Conservation (phyloP, 2,329 filamentous ascomycete genomes). For the Macrophomina pseudophaseolina region DNA sequence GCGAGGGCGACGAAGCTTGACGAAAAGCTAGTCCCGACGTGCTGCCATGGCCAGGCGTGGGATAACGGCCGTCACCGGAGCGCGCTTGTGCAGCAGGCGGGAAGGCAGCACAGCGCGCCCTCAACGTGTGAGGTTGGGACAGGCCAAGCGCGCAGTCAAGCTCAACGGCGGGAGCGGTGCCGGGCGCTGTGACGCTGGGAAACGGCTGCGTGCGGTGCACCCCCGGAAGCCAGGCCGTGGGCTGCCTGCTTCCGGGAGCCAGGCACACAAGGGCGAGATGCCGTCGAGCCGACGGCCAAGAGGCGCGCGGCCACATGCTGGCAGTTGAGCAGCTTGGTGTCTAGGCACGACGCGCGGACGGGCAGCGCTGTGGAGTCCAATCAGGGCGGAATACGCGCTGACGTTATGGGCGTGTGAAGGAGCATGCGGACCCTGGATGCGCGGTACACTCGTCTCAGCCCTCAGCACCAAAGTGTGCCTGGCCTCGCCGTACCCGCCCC, state of each 20-base stretch:
- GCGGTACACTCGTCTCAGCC: neutral
- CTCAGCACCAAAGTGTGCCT: conserved; percentile 9
- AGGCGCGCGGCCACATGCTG: conserved; percentile 6
- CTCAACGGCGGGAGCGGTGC: conserved; percentile 4
- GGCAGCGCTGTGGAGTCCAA: conserved; percentile 7
- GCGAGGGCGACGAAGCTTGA: conserved; percentile 19
- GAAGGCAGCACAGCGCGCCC: neutral
- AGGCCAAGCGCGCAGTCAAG: conserved; percentile 5
- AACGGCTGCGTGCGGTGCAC: conserved; percentile 11
- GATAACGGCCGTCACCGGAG: neutral
- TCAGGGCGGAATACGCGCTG: neutral
- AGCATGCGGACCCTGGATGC: neutral
- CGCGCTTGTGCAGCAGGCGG: neutral
- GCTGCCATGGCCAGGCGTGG: neutral
- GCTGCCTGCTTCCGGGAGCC: neutral
- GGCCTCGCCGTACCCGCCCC: conserved; percentile 8
- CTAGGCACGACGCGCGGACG: conserved; percentile 21
- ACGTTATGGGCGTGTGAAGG: neutral
- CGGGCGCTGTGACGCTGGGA: conserved; percentile 14
- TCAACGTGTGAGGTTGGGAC: neutral
- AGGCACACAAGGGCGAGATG: conserved; percentile 7
- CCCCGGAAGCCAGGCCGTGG: neutral
- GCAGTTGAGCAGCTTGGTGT: conserved; percentile 3
- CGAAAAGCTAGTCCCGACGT: conserved; percentile 21
- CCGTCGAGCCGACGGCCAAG: conserved; percentile 13